Evolutionary conservation across 192 early-diverging fungal species (phyloP), one percentile per base, ranked within the genome.

Genomic region (Ambispora gerdemannii): DNA sequence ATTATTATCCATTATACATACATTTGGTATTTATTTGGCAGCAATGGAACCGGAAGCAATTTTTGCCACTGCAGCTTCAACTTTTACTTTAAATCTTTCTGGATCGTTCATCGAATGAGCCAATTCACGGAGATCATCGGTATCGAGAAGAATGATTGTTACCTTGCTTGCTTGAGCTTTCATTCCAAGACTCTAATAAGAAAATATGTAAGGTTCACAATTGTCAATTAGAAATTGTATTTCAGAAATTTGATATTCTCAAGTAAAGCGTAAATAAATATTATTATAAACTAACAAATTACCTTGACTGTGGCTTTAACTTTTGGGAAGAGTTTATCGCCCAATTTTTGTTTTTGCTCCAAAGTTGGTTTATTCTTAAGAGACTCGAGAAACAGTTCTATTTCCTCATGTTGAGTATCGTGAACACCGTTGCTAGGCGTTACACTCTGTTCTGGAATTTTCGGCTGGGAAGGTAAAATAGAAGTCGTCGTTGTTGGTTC

Each of bases 331-430:
- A 80, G 56, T 51, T 51, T 36, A 67, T 77, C 76, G 36, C 79
- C 79, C 32, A 80, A 59, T 36, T 73, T 63, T 50, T 80, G 79
- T 58, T 80, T 80, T 36, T 75, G 55, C 31, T 78, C 79, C 67
- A 69, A 51, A 13, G 66, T 22, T 8, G 74, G 67, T 47, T 73
- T 61, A 15, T 66, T 35, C 30, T 73, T 66, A 27, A 80, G 31
- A 20, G 49, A 43, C 11, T 68, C 36, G 33, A 80, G 61, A 31
- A 80, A 75, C 10, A 47, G 30, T 28, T 75, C 71, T 32, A 68
- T 77, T 36, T 75, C 71, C 20, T 71, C 38, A 20, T 49, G 34
- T 11, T 34, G 27, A 19, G 60, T 36, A 32, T 53, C 50, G 43
- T 58, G 71, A 49, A 59, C 60, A 50, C 55, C 47, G 30, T 60